Base-by-base conservation (phyloP, 345 rosid genomes). In the Angophora floribunda region DNA sequence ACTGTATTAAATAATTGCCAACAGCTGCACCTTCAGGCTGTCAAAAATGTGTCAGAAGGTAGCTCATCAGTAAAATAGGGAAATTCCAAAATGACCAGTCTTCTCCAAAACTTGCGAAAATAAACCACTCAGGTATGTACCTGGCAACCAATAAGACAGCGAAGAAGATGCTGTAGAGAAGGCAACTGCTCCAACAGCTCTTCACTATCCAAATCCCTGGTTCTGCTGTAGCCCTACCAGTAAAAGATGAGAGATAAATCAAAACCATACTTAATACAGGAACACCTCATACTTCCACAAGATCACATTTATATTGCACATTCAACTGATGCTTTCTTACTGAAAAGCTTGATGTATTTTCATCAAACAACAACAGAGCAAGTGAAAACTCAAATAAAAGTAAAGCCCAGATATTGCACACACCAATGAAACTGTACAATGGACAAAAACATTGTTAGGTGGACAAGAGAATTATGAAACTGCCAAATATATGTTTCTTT, bases 1-100 rank as follows among this genome's bases (percentile, higher is more conserved):
- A 98, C 90, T 98, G 99, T 91, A 97, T 96, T 45, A 97, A 94
- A 91, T 95, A 96, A 90, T 96, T 97, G 90, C 93, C 92, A 85
- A 93, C 94, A 59, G 99, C 99, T 85, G 99, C 99, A 70, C 99
- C 99, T 93, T 98, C 99, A 30, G 99, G 99, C 99, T 98, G 99
- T 79, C 91, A 90, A 89, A 90, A 14, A 15, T 17, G 9, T 87
- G 45, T 53, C 22, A 87, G 85, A 84, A 45, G 75, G 51, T 50
- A 85, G 51, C 70, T 51, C 52, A 79, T 51, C 50, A 79, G 47
- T 75, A 53, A 55, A 51, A 79, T 24, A 52, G 51, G 84, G 57
- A 12, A 87, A 87, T 59, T 50, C n/a, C 49, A 26, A 45, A 67
- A 85, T 84, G 51, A 30, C 30, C 52, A 1, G 44, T 84, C 85